Base-by-base conservation (phyloP, 257 asterid genomes). In the Galeopsis tetrahit region DNA sequence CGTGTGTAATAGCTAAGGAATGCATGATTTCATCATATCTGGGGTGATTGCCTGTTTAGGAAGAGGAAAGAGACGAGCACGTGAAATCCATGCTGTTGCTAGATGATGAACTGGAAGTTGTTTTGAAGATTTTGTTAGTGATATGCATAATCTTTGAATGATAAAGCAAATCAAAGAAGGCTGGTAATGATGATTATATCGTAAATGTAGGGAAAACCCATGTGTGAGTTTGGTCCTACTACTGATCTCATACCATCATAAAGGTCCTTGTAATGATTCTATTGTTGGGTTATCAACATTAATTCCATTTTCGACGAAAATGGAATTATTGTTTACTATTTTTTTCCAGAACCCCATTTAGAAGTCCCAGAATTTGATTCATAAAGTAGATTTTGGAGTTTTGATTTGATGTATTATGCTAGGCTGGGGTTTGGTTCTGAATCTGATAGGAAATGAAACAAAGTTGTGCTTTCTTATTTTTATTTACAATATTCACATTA, bases 191-290 rank as follows among this genome's bases (percentile, higher is more conserved):
- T 88, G 82, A 82, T 72, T 70, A 51, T 65, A 73, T 70, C 65
- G 35, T 61, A 42, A 66, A 74, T 70, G 52, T 73, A 43, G 81
- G 78, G 79, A 76, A 72, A 74, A 79, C 79, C 86, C 91, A 86
- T 80, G 92, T 81, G 89, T 80, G 76, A 28, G 78, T 69, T 79
- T 58, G 90, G 86, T 39, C 90, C 89, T 78, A 84, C 90, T 60
- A 49, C 73, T 74, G 78, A 76, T 80, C 80, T 73, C 79, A 71
- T 69, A 67, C 73, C 73, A 33, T 31, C 63, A 77, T 15, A 62
- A 53, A 63, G 51, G 33, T 59, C 68, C 68, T 71, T 80, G 5
- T 51, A 43, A 10, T 78, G 77, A 81, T 70, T 46, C 68, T 70
- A 28, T 49, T 43, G 70, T 49, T 70, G 60, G 21, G n/a, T 32